Conservation (phyloP, 1,284 basidiomycete genomes). For the Dichomitus squalens region DNA sequence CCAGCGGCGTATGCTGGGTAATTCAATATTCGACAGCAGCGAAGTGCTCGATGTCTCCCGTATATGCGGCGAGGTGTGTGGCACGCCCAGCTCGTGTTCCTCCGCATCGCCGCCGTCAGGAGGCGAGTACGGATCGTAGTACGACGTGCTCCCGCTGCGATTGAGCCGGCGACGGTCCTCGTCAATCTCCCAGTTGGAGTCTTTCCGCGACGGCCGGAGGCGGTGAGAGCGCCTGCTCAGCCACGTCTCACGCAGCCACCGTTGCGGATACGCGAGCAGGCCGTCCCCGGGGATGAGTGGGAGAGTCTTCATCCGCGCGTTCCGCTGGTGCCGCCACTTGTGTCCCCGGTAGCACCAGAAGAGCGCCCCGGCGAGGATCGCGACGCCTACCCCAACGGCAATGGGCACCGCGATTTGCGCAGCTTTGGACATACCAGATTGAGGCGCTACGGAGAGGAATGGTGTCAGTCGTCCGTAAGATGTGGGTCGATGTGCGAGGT, state of each 20-base stretch:
- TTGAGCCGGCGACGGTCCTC: conserved; percentile 6
- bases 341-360: conserved; percentile 17
- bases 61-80: conserved; percentile 13
- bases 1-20: conserved; percentile 5
- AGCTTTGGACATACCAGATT: neutral
- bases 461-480: neutral
- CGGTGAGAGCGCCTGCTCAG: conserved; percentile 4
- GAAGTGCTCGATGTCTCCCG: conserved; percentile 14
- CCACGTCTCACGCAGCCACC: conserved; percentile 3
- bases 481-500: neutral
- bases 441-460: neutral
- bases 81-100: conserved; percentile 5
- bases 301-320: conserved; percentile 5
- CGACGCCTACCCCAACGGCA: conserved; percentile 15
- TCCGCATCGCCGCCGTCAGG: neutral
- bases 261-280: conserved; percentile 1
- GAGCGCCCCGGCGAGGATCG: conserved; percentile 9
- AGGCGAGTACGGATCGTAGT: conserved; percentile 10
- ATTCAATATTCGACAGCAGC: conserved; percentile 14
- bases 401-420: conserved; percentile 26
- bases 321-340: neutral
- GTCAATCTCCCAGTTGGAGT: conserved; percentile 21
- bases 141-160: conserved; percentile 1
- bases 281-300: no score
- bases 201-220: conserved; percentile 10